Conservation (phyloP, 805 yeast genomes). For the Starmera quercuum region DNA sequence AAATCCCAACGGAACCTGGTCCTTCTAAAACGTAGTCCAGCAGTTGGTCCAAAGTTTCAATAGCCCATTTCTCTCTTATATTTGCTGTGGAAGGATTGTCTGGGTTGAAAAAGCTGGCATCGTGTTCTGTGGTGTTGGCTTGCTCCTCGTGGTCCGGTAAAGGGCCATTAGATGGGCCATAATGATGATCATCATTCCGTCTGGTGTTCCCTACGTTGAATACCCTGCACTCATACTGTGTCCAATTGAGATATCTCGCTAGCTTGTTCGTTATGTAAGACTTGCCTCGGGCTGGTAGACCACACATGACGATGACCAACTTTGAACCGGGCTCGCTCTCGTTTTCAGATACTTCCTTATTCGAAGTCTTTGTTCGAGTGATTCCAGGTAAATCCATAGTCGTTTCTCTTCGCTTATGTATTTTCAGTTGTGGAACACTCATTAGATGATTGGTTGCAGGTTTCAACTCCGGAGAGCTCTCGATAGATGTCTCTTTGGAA, state of each 20-base stretch:
- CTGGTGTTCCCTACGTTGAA: slow-evolving; percentile 96
- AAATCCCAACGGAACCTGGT: slow-evolving; percentile 87
- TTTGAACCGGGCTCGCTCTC: slow-evolving; percentile 68
- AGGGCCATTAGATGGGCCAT: slow-evolving; percentile 68
- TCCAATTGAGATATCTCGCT: slow-evolving; percentile 87
- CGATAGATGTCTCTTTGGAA: slow-evolving; percentile 21
- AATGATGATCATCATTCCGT: slow-evolving; percentile 52
- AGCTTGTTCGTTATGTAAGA: slow-evolving; percentile 88
- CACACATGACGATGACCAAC: slow-evolving; percentile 93
- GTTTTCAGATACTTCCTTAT: slow-evolving; percentile 23
- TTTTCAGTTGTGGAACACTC: slow-evolving; percentile 16
- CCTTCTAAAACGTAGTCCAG: slow-evolving; percentile 75
- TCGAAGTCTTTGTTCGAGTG: slow-evolving; percentile 74
- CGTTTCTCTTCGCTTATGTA: slow-evolving; percentile 53
- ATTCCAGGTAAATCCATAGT: slow-evolving; percentile 91
- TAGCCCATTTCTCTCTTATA: slow-evolving; percentile 91
- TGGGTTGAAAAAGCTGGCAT: slow-evolving; percentile 83
- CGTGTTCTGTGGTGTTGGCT: slow-evolving; percentile 36
- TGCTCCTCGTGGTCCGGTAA: slow-evolving; percentile 32
- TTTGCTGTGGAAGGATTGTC: slow-evolving; percentile 55
- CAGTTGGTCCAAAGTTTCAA: slow-evolving; percentile 81
- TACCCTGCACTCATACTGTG: slow-evolving; percentile 82
- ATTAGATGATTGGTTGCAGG: slow-evolving; percentile 1
- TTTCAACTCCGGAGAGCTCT: slow-evolving; percentile 19
- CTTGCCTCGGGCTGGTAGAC: slow-evolving; percentile 92